phyloP scores from a whole-genome alignment of 208 protist species.

The Acanthamoeba culbertsoni region DNA sequence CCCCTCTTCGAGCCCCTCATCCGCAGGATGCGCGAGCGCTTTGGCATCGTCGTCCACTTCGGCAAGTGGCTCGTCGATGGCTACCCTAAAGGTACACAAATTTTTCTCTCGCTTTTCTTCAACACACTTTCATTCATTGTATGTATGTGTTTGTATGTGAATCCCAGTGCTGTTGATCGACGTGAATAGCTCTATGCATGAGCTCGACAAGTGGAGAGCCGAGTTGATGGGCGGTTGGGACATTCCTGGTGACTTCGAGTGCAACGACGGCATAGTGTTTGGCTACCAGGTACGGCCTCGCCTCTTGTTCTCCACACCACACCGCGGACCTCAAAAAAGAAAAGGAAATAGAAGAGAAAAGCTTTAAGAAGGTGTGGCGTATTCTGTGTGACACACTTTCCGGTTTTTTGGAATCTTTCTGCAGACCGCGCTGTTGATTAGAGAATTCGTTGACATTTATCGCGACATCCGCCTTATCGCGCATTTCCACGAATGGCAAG shows the following conservation, averaged over 20 bases:
- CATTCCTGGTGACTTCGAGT: constrained; percentile 72
- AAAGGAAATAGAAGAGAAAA: too few species aligned
- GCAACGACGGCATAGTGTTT: constrained; percentile 80
- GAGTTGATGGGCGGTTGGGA: constrained; percentile 68
- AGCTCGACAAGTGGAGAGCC: constrained; percentile 73
- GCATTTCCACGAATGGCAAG: constrained; percentile 84
- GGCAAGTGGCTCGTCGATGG: constrained; percentile 83
- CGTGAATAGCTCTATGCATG: constrained; percentile 56
- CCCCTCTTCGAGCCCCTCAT: constrained; percentile 41
- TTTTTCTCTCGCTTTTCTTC: neutral
- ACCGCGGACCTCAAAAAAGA: too few species aligned
- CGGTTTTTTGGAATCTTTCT: neutral
- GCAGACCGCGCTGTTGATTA: constrained; percentile 58
- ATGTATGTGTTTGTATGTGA: neutral
- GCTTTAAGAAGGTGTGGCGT: too few species aligned
- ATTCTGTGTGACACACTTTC: neutral
- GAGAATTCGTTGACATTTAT: constrained; percentile 55
- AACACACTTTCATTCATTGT: neutral
- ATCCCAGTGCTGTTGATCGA: constrained; percentile 76
- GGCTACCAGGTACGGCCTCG: constrained; percentile 67
- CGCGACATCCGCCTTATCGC: constrained; percentile 70
- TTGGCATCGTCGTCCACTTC: constrained; percentile 76
- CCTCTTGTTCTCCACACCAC: neutral
- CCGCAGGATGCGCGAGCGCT: constrained; percentile 53
- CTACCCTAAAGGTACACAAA: constrained; percentile 56